These are phyloP conservation scores for Rosa chinensis DNA, from an alignment of 306 rosid genomes.

Conservation along the genomic window DNA sequence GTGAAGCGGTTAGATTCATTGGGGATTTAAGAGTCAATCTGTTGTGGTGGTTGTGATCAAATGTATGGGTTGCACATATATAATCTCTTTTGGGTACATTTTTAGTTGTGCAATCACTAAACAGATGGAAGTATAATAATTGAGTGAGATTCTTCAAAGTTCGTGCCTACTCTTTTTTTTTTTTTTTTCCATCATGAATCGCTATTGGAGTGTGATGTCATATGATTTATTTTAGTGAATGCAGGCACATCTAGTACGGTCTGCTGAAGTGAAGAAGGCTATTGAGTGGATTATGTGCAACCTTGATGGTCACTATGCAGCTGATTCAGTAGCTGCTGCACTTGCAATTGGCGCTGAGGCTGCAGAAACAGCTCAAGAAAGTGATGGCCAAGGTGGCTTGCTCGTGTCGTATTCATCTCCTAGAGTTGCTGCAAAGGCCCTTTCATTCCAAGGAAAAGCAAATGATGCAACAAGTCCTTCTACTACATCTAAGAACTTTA, in stretches of 20 bases:
- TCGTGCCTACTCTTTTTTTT: background rate
- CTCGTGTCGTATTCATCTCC: constrained; percentile 54
- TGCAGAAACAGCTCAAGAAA: constrained; percentile 66
- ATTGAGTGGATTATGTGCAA: constrained; percentile 95
- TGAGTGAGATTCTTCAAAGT: background rate
- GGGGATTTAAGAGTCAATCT: background rate
- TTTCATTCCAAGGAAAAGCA: constrained; percentile 61
- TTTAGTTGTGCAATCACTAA: background rate
- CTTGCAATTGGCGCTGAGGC: constrained; percentile 85
- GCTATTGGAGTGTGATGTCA: constrained; percentile 60
- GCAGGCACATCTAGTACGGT: constrained; percentile 99
- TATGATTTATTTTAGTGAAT: constrained; percentile 92
- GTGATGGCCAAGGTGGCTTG: constrained; percentile 43
- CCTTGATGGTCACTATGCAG: constrained; percentile 92
- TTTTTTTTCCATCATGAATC: constrained; percentile 7
- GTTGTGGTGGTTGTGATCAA: background rate
- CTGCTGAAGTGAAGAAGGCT: constrained; percentile 95
- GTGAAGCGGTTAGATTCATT: background rate
- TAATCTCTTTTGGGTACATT: background rate
- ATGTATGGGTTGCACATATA: background rate
- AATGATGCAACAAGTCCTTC: constrained; percentile 74
- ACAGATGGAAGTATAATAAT: constrained; percentile 4
- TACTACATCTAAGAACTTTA: constrained; percentile 85
- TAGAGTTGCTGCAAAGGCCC: constrained; percentile 47
- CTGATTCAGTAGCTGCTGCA: constrained; percentile 91